Conservation (phyloP, 2,329 filamentous ascomycete genomes). For the Exutisphaerella laricina region DNA sequence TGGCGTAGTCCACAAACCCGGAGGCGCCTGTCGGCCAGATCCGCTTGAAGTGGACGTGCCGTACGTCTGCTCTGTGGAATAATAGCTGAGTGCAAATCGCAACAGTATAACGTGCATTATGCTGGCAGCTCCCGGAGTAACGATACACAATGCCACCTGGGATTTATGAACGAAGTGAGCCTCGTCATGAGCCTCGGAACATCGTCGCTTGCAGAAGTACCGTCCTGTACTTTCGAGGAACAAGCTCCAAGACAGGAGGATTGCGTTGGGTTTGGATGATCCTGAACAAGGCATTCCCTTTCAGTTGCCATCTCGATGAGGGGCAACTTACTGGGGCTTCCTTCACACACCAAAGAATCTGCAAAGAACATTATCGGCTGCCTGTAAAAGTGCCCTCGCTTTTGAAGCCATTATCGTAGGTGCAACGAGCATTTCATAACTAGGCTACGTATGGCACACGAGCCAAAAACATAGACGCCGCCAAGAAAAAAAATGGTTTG, state of each 20-base stretch:
- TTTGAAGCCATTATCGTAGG: neutral
- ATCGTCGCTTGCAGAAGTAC: slow-evolving; percentile 66
- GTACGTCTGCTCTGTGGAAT: slow-evolving; percentile 65
- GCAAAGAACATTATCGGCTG: neutral
- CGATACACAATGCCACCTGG: slow-evolving; percentile 69
- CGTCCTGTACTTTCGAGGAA: slow-evolving; percentile 60
- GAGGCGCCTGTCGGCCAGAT: slow-evolving; percentile 61
- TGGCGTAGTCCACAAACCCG: slow-evolving; percentile 63
- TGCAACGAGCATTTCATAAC: neutral
- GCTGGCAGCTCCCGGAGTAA: slow-evolving; percentile 5
- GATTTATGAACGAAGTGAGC: slow-evolving; percentile 63
- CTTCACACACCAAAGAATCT: neutral
- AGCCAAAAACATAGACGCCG: neutral
- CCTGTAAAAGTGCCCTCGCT: neutral
- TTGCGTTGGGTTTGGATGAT: slow-evolving; percentile 57
- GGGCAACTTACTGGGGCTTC: neutral
- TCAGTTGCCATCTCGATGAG: neutral
- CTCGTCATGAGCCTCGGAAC: slow-evolving; percentile 66
- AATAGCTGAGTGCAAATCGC: slow-evolving; percentile 41
- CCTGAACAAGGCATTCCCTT: slow-evolving; percentile 9
- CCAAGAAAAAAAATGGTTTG: neutral
- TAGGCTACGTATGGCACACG: neutral
- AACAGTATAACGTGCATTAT: neutral
- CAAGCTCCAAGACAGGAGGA: slow-evolving; percentile 60
- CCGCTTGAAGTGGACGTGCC: slow-evolving; percentile 64